Conservation (phyloP, 306 rosid genomes). For the Inga leiocalycina region DNA sequence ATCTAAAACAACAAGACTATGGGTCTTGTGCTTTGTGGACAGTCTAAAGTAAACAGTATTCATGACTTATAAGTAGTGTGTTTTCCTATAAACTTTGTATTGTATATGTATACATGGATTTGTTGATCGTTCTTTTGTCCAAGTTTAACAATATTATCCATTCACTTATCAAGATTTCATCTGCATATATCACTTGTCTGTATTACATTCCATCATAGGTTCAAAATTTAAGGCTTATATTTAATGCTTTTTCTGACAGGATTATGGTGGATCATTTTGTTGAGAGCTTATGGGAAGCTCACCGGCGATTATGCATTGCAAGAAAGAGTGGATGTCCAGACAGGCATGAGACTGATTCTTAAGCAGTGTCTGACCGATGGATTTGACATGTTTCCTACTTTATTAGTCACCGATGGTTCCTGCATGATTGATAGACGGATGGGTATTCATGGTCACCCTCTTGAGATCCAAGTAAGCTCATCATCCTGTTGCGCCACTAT, state of each 20-base stretch:
- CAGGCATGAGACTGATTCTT: constrained; percentile 83
- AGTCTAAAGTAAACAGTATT: not conserved
- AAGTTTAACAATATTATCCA: not conserved
- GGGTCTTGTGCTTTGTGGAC: not conserved
- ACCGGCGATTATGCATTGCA: constrained; percentile 85
- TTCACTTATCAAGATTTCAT: not conserved
- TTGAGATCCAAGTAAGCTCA: constrained; percentile 82
- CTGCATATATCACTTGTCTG: not conserved
- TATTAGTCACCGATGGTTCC: constrained; percentile 88
- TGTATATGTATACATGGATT: not conserved
- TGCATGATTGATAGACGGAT: constrained; percentile 98
- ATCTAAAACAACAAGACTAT: not conserved
- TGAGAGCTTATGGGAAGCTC: constrained; percentile 96
- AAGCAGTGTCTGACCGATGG: constrained; percentile 84
- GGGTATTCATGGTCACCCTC: constrained; percentile 99
- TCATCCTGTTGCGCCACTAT: not conserved
- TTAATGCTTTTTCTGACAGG: constrained; percentile 49
- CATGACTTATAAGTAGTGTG: not conserved
- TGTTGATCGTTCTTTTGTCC: not conserved
- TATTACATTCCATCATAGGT: not conserved
- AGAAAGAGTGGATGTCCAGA: constrained; percentile 93
- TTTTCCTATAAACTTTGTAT: not conserved
- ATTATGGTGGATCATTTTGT: constrained; percentile 92
- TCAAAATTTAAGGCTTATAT: constrained; percentile 17
- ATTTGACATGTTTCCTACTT: constrained; percentile 96